Evolutionary conservation across 2,329 filamentous ascomycete species (phyloP), one percentile per base, ranked within the genome.

Genomic region (Pyrenochaeta sp.): DNA sequence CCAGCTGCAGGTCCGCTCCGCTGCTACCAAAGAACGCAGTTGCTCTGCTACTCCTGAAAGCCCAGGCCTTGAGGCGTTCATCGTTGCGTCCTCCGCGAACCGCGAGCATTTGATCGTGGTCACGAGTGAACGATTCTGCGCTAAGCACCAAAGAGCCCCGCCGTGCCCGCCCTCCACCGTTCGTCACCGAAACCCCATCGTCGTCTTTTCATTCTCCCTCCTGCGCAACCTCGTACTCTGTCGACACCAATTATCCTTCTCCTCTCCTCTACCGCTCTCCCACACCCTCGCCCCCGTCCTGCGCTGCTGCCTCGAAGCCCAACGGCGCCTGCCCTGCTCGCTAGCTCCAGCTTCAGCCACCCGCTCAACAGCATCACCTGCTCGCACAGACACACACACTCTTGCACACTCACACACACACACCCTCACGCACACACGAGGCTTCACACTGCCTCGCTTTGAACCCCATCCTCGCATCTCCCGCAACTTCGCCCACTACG

Each of bases 401-500:
- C 57, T 60, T 63, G 60, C 61, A 51, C 58, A 61, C 56, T 62
- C 61, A 62, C 56, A 51, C 52, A 54, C 59, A 54, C 66, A 58
- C 59, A 55, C 56, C 51, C 60, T 50, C 37, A 44, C 58, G 48
- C 55, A n/a, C n/a, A n/a, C 23, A 27, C 23, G 23, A 4, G 4
- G 23, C 4, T 27, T 27, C 23, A 27, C 23, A 27, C 23, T 27
- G 23, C 23, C 23, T 27, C 23, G 23, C n/a, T n/a, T 27, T 9
- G 23, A 5, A 4, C 23, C 23, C 9, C 58, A 54, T 56, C 52
- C 60, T 49, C 37, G 44, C 58, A 46, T 54, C 63, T 56, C 53
- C 60, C 48, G 40, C 46, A 18, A 49, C 52, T 51, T 44, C 57
- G 77, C 82, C 83, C 83, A 85, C 76, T 74, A 85, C 84, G 82